Base-by-base conservation (phyloP, 495 filamentous ascomycete species). In the Penicillium mononematosum region DNA sequence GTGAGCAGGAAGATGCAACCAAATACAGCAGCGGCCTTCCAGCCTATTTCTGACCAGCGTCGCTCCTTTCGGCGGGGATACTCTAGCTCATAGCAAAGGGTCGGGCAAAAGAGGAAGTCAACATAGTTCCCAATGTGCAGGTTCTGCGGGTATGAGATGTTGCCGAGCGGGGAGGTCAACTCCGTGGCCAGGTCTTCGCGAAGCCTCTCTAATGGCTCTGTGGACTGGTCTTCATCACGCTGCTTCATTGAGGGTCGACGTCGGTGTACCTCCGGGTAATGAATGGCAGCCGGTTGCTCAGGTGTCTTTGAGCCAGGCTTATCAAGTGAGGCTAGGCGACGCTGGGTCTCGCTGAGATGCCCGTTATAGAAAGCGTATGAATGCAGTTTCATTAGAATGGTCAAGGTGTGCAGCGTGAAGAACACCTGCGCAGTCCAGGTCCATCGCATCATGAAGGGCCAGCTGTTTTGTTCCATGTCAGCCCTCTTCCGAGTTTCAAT, bases 311-410 rank as follows among this genome's bases (percentile, higher is more conserved):
- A 82, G 4, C 79, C 82, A 0, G 90, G 88, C 25, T 88, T 78
- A 71, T 98, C 94, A 10, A 98, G 85, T 31, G 83, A 84, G 45
- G 80, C 81, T 2, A 98, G 76, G 16, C 90, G 85, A 61, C 87
- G 85, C 71, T 91, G 83, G 0, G 89, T 95, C 64, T 92, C 88
- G 56, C 87, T 91, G 6, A 98, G 82, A 73, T 98, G 94, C 2
- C 94, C 94, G 65, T 94, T 96, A 75, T 98, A 98, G 74, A 97
- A 98, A 25, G 90, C 88, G 67, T 97, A 98, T 0, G 92, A 96
- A 67, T 98, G 94, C 80, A 98, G 90, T 76, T 98, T 98, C 94
- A 98, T 98, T 25, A 97, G 84, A 7, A 98, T 77, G 14, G 88
- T 86, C 67, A 98, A 81, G 38, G 90, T 87, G 68, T 98, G 94